phyloP scores from a whole-genome alignment of 2,329 filamentous ascomycete species.

The Fusarium sp. region DNA sequence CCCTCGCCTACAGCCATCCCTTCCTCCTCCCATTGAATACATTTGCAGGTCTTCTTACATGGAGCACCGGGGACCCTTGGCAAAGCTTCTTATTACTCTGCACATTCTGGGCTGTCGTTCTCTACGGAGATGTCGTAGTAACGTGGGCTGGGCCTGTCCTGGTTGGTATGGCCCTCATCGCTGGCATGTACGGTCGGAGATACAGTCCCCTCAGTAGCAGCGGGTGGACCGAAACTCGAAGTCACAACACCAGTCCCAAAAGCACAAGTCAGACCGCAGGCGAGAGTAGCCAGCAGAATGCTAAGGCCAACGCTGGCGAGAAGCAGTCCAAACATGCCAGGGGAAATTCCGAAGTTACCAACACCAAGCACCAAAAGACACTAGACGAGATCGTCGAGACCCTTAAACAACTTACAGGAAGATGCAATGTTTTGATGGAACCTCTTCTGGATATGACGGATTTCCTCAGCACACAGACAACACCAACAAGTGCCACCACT shows the following conservation, averaged over 20 bases:
- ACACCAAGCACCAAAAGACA: constrained; percentile 87
- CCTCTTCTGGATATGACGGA: constrained; percentile 90
- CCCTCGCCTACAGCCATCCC: constrained; percentile 94
- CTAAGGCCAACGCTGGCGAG: constrained; percentile 42
- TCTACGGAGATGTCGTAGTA: constrained; percentile 88
- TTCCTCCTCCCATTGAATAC: constrained; percentile 92
- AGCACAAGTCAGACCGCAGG: constrained; percentile 24
- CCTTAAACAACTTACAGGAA: constrained; percentile 86
- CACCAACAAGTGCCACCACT: constrained; percentile 90
- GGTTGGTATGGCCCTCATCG: constrained; percentile 80
- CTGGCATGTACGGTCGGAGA: constrained; percentile 90
- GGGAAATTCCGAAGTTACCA: constrained; percentile 67
- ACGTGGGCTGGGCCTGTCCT: constrained; percentile 85
- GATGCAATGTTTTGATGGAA: constrained; percentile 92
- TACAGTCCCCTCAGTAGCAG: constrained; percentile 93
- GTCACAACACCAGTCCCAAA: constrained; percentile 44
- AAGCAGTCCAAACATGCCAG: constrained; percentile 55
- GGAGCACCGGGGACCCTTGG: constrained; percentile 95
- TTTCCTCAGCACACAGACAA: constrained; percentile 90
- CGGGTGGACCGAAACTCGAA: constrained; percentile 69
- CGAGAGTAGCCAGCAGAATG: constrained; percentile 43
- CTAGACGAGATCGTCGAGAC: constrained; percentile 97
- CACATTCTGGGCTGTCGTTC: constrained; percentile 83
- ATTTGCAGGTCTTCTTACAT: constrained; percentile 85
- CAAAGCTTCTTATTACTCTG: constrained; percentile 93